Conservation (phyloP, 495 filamentous ascomycete species). For the Trichoderma reesei region DNA sequence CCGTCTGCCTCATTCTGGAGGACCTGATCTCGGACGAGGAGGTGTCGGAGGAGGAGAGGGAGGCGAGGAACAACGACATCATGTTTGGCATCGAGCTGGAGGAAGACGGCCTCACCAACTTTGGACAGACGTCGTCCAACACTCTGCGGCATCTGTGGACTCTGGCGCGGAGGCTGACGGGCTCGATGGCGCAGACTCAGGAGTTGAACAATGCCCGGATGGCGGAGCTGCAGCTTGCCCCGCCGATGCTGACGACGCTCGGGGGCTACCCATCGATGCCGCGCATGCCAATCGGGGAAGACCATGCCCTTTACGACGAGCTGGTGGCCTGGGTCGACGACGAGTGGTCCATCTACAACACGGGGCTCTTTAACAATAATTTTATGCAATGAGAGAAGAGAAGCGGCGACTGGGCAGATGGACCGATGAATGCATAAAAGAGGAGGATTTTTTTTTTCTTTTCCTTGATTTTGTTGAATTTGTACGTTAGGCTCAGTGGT, state of each 20-base stretch:
- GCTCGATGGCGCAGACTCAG: neutral
- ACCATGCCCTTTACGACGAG: slow-evolving; percentile 9
- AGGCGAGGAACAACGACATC: slow-evolving; percentile 17
- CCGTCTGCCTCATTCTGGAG: slow-evolving; percentile 30
- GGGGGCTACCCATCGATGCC: neutral
- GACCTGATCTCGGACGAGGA: slow-evolving; percentile 24
- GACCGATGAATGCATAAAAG: neutral
- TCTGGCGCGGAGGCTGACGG: neutral
- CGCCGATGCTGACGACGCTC: slow-evolving; percentile 7
- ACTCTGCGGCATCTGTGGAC: slow-evolving; percentile 7
- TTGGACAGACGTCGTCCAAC: slow-evolving; percentile 2
- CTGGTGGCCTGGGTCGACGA: slow-evolving; percentile 10
- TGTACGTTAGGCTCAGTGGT: too few species aligned
- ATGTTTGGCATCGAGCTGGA: slow-evolving; percentile 20
- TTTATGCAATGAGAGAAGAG: neutral
- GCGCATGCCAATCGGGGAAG: neutral
- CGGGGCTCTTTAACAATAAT: neutral
- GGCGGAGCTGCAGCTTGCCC: slow-evolving; percentile 1
- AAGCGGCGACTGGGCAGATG: neutral
- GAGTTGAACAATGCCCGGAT: neutral
- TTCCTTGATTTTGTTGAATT: too few species aligned
- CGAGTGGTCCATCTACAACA: slow-evolving; percentile 5
- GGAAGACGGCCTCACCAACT: slow-evolving; percentile 1
- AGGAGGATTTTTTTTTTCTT: neutral
- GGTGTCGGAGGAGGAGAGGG: slow-evolving; percentile 9